These are phyloP conservation scores for Discostella pseudostelligera DNA, from an alignment of 108 stramenopile genomes.

Conservation along the genomic window DNA sequence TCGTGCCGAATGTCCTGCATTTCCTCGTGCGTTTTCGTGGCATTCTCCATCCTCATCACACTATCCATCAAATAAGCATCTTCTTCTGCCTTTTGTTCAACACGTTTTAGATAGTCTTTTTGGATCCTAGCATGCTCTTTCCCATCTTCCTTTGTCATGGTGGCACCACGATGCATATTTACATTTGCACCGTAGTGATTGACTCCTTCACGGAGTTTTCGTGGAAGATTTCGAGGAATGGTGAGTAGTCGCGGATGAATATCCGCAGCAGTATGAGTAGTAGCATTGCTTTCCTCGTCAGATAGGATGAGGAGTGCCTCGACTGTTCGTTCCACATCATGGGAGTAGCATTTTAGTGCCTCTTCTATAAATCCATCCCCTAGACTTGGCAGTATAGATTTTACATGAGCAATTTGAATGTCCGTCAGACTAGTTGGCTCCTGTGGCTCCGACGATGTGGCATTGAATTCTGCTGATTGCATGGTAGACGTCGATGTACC, in stretches of 20 bases:
- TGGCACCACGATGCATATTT: conserved; percentile 45
- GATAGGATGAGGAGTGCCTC: conserved; percentile 51
- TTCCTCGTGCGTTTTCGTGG: neutral
- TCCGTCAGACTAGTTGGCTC: conserved; percentile 30
- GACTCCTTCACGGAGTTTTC: conserved; percentile 32
- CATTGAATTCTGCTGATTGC: neutral
- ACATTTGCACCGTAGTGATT: conserved; percentile 31
- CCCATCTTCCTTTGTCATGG: conserved; percentile 41
- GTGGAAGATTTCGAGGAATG: conserved; percentile 42
- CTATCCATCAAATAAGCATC: conserved; percentile 55
- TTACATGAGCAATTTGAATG: conserved; percentile 40
- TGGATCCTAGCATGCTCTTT: conserved; percentile 58
- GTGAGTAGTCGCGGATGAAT: conserved; percentile 37
- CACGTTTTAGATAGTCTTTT: conserved; percentile 48
- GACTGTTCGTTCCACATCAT: conserved; percentile 65
- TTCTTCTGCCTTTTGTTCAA: conserved; percentile 53
- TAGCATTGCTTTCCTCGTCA: conserved; percentile 12
- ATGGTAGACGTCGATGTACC: conserved; percentile 1
- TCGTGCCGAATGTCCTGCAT: conserved; percentile 5
- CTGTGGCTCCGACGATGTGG: neutral
- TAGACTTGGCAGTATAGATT: conserved; percentile 59
- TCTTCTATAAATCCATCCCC: conserved; percentile 85
- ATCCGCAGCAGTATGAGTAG: neutral
- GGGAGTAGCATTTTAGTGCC: conserved; percentile 63
- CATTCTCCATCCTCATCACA: conserved; percentile 26